Conservation (phyloP, 768 basidiomycete genomes). For the Lentinula detonsa region DNA sequence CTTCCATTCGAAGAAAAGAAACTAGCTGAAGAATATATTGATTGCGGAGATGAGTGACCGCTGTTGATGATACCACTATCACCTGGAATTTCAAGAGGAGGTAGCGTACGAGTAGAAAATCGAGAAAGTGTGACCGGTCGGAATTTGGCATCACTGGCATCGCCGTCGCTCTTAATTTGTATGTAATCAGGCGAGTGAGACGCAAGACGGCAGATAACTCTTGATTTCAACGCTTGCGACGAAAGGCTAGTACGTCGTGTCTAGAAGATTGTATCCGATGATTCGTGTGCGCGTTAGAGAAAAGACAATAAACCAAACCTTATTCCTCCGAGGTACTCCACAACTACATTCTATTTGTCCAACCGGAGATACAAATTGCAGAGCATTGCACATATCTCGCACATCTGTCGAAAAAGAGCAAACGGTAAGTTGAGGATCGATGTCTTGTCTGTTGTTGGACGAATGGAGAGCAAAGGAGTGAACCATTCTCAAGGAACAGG, state of each 20-base stretch:
- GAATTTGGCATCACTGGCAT: not conserved
- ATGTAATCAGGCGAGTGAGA: not conserved
- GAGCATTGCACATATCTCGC: not conserved
- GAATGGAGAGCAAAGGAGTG: not conserved
- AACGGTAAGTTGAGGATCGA: not conserved
- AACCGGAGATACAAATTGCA: not conserved
- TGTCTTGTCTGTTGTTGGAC: not conserved
- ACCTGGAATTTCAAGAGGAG: not conserved
- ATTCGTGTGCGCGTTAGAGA: not conserved
- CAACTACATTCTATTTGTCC: not conserved
- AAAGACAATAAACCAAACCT: constrained; percentile 6
- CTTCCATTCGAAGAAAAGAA: constrained; percentile 30
- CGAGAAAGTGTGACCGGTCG: not conserved
- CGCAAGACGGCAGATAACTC: not conserved
- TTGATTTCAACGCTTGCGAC: not conserved
- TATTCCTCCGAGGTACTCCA: not conserved
- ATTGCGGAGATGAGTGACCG: constrained; percentile 8
- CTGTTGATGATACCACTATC: constrained; percentile 2
- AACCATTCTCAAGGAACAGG: not conserved
- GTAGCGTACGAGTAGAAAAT: not conserved
- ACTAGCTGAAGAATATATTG: constrained; percentile 9
- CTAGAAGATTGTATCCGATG: not conserved
- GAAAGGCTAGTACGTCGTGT: not conserved
- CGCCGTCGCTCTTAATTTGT: not conserved
- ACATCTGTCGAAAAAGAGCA: not conserved